A percentile compares a stretch with the other conserved stretches of the same genome.
These are phyloP conservation scores for Hanseniaspora guilliermondii DNA, from an alignment of 805 yeast genomes.

Conservation along the genomic window DNA sequence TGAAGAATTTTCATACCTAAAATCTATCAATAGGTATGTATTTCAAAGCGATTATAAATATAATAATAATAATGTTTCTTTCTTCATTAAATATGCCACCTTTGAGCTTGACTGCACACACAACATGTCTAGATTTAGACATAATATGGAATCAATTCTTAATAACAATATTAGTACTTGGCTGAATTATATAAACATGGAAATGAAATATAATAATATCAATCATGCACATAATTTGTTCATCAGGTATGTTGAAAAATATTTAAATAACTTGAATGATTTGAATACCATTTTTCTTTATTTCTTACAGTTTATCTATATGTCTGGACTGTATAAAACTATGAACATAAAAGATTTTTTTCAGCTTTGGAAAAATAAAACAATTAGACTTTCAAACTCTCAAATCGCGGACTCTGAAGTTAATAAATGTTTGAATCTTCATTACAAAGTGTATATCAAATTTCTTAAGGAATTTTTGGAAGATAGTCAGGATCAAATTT, in stretches of 20 bases:
- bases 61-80: constrained; percentile 39
- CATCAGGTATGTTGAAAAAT: constrained; percentile 57
- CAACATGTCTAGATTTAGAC: constrained; percentile 67
- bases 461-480: background rate
- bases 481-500: background rate
- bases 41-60: constrained; percentile 70
- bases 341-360: background rate
- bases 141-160: constrained; percentile 77
- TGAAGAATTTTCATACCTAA: constrained; percentile 69
- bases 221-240: constrained; percentile 82
- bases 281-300: background rate
- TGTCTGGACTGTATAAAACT: background rate
- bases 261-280: constrained; percentile 42
- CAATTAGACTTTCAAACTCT: background rate
- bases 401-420: constrained; percentile 19
- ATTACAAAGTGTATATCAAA: constrained; percentile 1
- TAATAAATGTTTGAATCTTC: constrained; percentile 27
- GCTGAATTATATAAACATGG: constrained; percentile 71
- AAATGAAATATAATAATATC: constrained; percentile 55
- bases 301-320: background rate
- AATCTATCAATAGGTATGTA: constrained; percentile 64
- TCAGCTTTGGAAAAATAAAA: background rate
- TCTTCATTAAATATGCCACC: constrained; percentile 79
- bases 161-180: constrained; percentile 74
- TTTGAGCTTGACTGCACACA: constrained; percentile 67